These are phyloP conservation scores for Monosporozyma yasuniensis DNA, from an alignment of 805 yeast species.

Conservation along the genomic window DNA sequence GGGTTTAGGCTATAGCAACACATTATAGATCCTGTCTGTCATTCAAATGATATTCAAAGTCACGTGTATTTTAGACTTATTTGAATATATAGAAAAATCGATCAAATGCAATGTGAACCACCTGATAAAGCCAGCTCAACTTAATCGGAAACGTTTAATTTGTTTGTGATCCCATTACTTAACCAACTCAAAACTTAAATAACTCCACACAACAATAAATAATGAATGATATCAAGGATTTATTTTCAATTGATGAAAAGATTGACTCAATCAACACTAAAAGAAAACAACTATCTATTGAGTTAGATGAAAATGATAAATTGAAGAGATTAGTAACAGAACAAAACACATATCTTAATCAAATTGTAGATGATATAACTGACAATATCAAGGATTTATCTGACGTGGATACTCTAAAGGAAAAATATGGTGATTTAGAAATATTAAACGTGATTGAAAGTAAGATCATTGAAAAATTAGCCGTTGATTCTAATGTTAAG, in stretches of 20 bases:
- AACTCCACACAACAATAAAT: no score
- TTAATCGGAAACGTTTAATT: background rate
- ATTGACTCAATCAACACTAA: slow-evolving; percentile 20
- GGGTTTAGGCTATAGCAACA: no score
- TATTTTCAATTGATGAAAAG: slow-evolving; percentile 18
- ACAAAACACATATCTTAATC: background rate
- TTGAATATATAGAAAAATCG: background rate
- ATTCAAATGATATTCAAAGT: no score
- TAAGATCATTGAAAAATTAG: slow-evolving; percentile 6
- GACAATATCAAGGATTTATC: slow-evolving; percentile 9
- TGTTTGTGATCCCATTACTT: background rate
- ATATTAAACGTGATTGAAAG: slow-evolving; percentile 13
- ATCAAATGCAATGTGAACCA: background rate
- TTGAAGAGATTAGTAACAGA: slow-evolving; percentile 4
- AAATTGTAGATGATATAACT: slow-evolving; percentile 17
- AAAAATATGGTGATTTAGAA: slow-evolving; percentile 20
- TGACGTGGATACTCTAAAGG: slow-evolving; percentile 11
- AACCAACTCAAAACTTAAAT: background rate
- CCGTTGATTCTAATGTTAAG: slow-evolving; percentile 2
- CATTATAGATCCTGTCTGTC: no score
- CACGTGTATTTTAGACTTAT: no score
- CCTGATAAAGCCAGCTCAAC: background rate
- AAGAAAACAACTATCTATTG: slow-evolving; percentile 16
- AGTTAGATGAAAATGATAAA: slow-evolving; percentile 11
- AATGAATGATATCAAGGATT: slow-evolving; percentile 19